Evolutionary conservation across 495 filamentous ascomycete genomes (phyloP), one percentile per base, ranked within the genome.

Genomic region (Neurospora sp.): DNA sequence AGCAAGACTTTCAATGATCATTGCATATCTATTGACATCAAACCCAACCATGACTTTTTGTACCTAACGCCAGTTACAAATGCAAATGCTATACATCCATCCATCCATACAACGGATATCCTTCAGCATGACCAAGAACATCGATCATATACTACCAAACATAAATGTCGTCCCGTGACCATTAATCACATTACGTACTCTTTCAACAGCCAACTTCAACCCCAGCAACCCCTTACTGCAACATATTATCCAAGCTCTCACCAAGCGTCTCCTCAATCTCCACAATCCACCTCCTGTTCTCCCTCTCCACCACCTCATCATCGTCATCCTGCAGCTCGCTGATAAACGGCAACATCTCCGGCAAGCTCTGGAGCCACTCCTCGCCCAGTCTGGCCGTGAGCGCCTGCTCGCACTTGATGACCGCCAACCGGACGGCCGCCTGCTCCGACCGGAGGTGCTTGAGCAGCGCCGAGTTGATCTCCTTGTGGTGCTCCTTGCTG

Each of bases 241-340:
- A 87, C 94, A 97, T 97, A 75, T 90, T 88, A 81, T 95, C 92
- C 78, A 99, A 82, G 72, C 90, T 92, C 85, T 97, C 93, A 10
- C 96, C 96, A 66, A 98, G 82, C 39, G 95, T 91, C 71, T 86
- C 88, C 82, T 98, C 96, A 77, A 99, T 95, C 81, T 86, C 88
- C 82, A 90, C 89, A 74, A 97, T 93, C 93, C 95, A 96, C 72
- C 89, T 87, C 79, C 92, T 86, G 10, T 93, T 93, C 84, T 97
- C 95, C 76, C 90, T 84, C 86, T 98, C 96, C 46, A 99, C 95
- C 35, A 81, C 85, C 82, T 98, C 95, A 75, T 98, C 93, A 75
- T 97, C 96, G 81, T 99, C 96, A 81, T 99, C 96, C 85, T 96
- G 92, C 75, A 96, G 78, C 82, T 99, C 96, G 74, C 92, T 95